phyloP scores from a whole-genome alignment of 768 basidiomycete species.

The Phanerochaete sordida region DNA sequence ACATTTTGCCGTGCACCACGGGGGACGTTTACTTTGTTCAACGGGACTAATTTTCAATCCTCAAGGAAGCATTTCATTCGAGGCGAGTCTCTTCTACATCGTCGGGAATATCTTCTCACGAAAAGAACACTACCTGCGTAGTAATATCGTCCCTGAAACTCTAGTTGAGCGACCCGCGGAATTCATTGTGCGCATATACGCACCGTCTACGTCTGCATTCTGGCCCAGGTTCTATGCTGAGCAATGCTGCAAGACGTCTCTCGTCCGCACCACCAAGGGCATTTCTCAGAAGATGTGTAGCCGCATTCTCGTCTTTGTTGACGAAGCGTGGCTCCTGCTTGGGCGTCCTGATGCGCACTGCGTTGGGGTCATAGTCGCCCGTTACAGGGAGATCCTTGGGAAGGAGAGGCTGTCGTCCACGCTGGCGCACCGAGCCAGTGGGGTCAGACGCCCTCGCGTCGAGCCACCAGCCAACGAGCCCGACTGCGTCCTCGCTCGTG shows the following conservation, averaged over 20 bases:
- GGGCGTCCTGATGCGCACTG: constrained; percentile 36
- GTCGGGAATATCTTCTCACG: constrained; percentile 5
- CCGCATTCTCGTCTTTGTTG: constrained; percentile 40
- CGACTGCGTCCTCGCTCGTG: constrained; percentile 52
- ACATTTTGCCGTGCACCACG: background rate
- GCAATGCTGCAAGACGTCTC: constrained; percentile 34
- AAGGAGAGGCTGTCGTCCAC: background rate
- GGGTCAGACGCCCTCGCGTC: constrained; percentile 12
- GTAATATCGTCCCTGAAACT: constrained; percentile 32
- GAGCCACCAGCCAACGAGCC: constrained; percentile 47
- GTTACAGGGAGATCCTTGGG: constrained; percentile 4
- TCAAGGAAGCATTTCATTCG: no score
- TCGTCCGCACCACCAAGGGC: constrained; percentile 49
- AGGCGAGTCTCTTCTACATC: no score
- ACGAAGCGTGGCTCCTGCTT: constrained; percentile 37
- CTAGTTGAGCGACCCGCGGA: background rate
- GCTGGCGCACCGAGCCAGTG: background rate
- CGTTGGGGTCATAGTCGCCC: constrained; percentile 24
- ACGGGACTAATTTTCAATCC: no score
- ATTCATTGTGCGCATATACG: constrained; percentile 10
- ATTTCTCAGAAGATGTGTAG: constrained; percentile 50
- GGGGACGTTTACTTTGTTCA: no score
- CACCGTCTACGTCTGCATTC: constrained; percentile 37
- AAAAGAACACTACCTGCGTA: constrained; percentile 23
- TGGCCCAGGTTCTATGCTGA: constrained; percentile 33